Base-by-base conservation (phyloP, 164 flowering plant species). In the Vitis riparia region DNA sequence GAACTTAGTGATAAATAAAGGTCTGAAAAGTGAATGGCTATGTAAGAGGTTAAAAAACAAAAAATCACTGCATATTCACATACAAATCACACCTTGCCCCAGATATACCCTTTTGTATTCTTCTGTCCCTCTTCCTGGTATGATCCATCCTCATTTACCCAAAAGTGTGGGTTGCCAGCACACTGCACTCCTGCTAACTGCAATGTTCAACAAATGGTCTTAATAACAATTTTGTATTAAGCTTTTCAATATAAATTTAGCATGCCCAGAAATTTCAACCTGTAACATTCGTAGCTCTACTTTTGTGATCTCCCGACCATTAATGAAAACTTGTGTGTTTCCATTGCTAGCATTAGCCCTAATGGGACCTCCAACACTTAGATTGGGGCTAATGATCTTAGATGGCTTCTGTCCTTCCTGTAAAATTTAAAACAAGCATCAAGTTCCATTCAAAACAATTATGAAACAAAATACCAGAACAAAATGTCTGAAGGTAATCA, bases 91-190 rank as follows among this genome's bases (percentile, higher is more conserved):
- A 95, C 99, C 93, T 93, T 95, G 75, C 91, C 92, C 99, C 99
- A 95, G 17, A 95, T 84, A 76, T 86, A 84, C 19, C 99, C 98
- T 81, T 80, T 95, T 11, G 91, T 83, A 69, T 91, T 95, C 81
- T 90, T 90, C 74, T 91, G 97, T 53, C 99, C 99, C 78, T 95
- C 98, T 73, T 95, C 99, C 76, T 83, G 91, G 75, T 91, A 93
- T 32, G 98, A 91, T 13, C 99, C 99, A 76, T 95, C 99, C 29
- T 87, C 97, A 77, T 95, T 85, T 78, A 95, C 87, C 99, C 99
- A 95, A 76, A 95, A 93, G 78, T 91, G 93, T 23, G 98, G 97
- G 68, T 88, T 90, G 30, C 98, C 97, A 76, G 92, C 98, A 85
- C 97, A 90, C 65, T 91, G 97, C 67, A 95, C 98, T 65, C 97